Evolutionary conservation across 1,139 yeast species (phyloP).

Genomic region (Suhomyces anneliseae): DNA sequence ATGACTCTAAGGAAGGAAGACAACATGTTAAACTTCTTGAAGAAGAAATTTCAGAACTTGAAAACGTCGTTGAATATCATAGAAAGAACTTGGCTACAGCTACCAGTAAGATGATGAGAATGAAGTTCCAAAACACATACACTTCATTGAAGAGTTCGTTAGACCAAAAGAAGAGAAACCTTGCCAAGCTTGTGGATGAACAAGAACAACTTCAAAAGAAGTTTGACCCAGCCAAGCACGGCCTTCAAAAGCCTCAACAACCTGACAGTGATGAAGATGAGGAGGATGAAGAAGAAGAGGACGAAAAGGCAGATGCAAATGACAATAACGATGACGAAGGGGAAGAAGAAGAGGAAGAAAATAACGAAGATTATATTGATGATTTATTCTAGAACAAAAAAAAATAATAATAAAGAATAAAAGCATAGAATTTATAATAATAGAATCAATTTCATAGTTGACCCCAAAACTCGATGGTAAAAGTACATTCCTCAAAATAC

Average conservation of each 20-base stretch:
- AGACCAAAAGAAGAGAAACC: slow-evolving; percentile 75
- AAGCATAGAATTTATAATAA: not conserved
- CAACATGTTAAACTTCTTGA: slow-evolving; percentile 76
- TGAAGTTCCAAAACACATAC: slow-evolving; percentile 82
- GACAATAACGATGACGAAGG: slow-evolving; percentile 10
- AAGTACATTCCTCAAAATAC: no score
- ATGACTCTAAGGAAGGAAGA: slow-evolving; percentile 34
- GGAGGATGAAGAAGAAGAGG: slow-evolving; percentile 14
- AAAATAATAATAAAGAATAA: not conserved
- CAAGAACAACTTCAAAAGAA: slow-evolving; percentile 21
- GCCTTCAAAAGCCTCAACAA: slow-evolving; percentile 14
- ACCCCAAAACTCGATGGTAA: no score
- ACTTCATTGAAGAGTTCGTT: slow-evolving; percentile 77
- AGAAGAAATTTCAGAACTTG: slow-evolving; percentile 85
- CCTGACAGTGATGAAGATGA: slow-evolving; percentile 19
- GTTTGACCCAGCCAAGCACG: slow-evolving; percentile 15
- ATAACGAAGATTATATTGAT: slow-evolving; percentile 9
- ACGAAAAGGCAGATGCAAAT: slow-evolving; percentile 13
- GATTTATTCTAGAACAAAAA: slow-evolving; percentile 12
- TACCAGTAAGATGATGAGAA: slow-evolving; percentile 83
- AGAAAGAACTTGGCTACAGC: slow-evolving; percentile 73
- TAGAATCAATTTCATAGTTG: no score
- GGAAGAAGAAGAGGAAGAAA: slow-evolving; percentile 12
- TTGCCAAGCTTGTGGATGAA: slow-evolving; percentile 40
- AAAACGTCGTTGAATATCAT: slow-evolving; percentile 74